These are phyloP conservation scores for Lentinula lateritia DNA, from an alignment of 768 basidiomycete genomes.

Conservation along the genomic window DNA sequence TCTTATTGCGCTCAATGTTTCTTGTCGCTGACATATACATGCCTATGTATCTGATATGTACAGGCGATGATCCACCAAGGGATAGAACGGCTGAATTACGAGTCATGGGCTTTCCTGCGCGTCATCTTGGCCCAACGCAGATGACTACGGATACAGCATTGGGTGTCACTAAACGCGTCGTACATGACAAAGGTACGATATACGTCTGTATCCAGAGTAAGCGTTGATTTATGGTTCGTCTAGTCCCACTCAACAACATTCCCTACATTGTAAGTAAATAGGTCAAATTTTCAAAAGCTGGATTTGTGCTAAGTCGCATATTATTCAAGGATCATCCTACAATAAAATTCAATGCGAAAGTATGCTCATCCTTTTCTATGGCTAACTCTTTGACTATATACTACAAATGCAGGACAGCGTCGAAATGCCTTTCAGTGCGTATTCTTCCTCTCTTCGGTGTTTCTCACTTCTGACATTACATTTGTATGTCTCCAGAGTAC, in stretches of 20 bases:
- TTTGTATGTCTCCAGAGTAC: constrained; percentile 31
- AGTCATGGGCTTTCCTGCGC: constrained; percentile 75
- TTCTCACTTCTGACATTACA: not conserved
- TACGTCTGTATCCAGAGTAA: not conserved
- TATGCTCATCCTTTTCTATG: not conserved
- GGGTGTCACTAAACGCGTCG: constrained; percentile 82
- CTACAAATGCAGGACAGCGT: constrained; percentile 58
- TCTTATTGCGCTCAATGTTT: not conserved
- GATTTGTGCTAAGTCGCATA: not conserved
- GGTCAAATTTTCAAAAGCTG: not conserved
- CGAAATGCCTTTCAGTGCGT: constrained; percentile 96
- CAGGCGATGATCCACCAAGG: constrained; percentile 93
- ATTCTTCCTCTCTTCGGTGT: not conserved
- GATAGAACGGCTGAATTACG: constrained; percentile 91
- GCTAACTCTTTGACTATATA: not conserved
- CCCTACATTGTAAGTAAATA: constrained; percentile 54
- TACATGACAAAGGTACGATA: constrained; percentile 58
- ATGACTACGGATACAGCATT: constrained; percentile 99
- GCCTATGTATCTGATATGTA: not conserved
- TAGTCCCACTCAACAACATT: constrained; percentile 65
- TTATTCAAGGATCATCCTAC: constrained; percentile 77
- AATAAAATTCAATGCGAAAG: constrained; percentile 72
- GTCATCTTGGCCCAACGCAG: constrained; percentile 83
- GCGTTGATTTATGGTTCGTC: not conserved
- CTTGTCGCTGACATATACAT: not conserved